phyloP scores from a whole-genome alignment of 345 rosid genomes.

The Eucalyptus regnans region DNA sequence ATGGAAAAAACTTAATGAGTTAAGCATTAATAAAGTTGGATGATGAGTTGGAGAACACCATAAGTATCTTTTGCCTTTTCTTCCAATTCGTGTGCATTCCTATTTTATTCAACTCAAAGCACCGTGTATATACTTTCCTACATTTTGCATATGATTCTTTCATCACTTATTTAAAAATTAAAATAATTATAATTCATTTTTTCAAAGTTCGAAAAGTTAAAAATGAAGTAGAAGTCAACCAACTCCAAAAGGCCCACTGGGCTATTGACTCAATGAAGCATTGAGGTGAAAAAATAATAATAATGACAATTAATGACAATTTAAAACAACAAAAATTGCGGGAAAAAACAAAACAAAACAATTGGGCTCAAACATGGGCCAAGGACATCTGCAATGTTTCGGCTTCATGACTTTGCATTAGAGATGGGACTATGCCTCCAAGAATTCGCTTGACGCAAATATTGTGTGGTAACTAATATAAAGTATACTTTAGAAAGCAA shows the following conservation, averaged over 20 bases:
- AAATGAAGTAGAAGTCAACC: background rate
- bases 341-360: background rate
- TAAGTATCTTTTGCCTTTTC: background rate
- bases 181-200: background rate
- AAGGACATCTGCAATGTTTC: background rate
- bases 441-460: background rate
- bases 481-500: background rate
- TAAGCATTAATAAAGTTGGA: background rate
- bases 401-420: background rate
- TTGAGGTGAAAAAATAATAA: background rate
- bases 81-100: background rate
- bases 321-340: background rate
- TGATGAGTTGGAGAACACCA: background rate
- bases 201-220: background rate
- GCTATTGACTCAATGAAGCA: background rate
- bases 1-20: background rate
- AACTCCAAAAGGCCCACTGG: background rate
- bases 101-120: background rate
- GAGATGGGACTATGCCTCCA: background rate
- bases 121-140: background rate
- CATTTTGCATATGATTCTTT: background rate
- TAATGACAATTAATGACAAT: background rate
- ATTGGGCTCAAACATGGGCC: background rate
- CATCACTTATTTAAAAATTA: background rate
- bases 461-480: background rate